phyloP scores from a whole-genome alignment of 441 rosid species.

The Populus trichocarpa region DNA sequence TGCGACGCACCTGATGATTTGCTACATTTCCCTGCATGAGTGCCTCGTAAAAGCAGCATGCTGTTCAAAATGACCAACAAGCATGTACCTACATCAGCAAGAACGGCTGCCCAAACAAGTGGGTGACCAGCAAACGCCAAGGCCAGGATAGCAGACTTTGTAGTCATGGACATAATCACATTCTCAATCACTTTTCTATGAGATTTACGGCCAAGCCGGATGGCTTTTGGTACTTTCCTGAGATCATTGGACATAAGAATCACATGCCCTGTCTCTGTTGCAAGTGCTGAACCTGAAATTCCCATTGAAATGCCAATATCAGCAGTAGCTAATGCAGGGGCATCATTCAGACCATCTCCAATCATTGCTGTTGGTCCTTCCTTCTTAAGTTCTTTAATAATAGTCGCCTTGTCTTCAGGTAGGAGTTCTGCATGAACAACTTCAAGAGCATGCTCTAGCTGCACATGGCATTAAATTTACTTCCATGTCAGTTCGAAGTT shows the following conservation, averaged over 20 bases:
- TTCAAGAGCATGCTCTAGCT: slow-evolving; percentile 62
- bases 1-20: slow-evolving; percentile 12
- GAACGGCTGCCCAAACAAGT: slow-evolving; percentile 87
- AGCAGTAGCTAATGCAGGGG: slow-evolving; percentile 85
- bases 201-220: slow-evolving; percentile 53
- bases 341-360: slow-evolving; percentile 92
- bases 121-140: slow-evolving; percentile 84
- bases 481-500: not conserved
- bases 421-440: slow-evolving; percentile 67
- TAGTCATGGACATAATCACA: slow-evolving; percentile 48
- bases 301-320: slow-evolving; percentile 97
- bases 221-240: slow-evolving; percentile 64
- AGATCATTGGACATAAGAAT: slow-evolving; percentile 90
- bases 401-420: slow-evolving; percentile 65
- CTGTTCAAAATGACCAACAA: slow-evolving; percentile 77
- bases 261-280: slow-evolving; percentile 71
- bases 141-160: slow-evolving; percentile 58
- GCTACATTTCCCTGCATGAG: slow-evolving; percentile 32
- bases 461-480: slow-evolving; percentile 15
- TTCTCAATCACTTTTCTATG: slow-evolving; percentile 65
- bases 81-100: slow-evolving; percentile 82
- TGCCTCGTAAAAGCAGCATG: slow-evolving; percentile 50
- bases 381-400: slow-evolving; percentile 46
- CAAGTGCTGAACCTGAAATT: slow-evolving; percentile 85
- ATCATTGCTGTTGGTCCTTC: slow-evolving; percentile 78